Percentiles rank a stretch among this genome's conserved stretches.
phyloP scores from a whole-genome alignment of 1,284 basidiomycete genomes.

The Puccinia triticina region DNA sequence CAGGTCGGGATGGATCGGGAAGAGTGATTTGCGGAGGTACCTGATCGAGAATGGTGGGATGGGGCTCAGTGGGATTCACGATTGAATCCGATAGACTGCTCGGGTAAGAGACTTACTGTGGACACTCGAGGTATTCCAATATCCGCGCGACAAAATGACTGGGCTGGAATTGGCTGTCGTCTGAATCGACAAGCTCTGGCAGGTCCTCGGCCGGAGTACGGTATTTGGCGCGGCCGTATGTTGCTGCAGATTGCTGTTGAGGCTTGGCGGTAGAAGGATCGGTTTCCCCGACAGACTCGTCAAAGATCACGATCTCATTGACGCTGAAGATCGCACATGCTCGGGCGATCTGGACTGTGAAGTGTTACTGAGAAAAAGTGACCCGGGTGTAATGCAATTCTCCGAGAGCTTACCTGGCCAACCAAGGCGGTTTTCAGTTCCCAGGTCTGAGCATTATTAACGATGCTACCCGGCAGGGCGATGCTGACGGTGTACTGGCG shows the following conservation, averaged over 20 bases:
- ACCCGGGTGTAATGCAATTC: not conserved
- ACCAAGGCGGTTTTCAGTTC: slow-evolving; percentile 59
- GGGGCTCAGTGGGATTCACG: not conserved
- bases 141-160: slow-evolving; percentile 57
- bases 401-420: slow-evolving; percentile 53
- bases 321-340: slow-evolving; percentile 60
- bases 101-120: slow-evolving; percentile 54
- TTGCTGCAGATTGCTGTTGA: not conserved
- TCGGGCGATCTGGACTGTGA: slow-evolving; percentile 55
- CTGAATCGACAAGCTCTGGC: slow-evolving; percentile 4
- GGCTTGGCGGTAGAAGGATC: slow-evolving; percentile 11
- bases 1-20: slow-evolving; percentile 59
- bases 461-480: slow-evolving; percentile 59
- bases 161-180: slow-evolving; percentile 53
- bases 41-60: slow-evolving; percentile 22
- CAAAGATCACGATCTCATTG: slow-evolving; percentile 59
- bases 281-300: slow-evolving; percentile 44
- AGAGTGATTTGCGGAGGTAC: slow-evolving; percentile 59
- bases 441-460: slow-evolving; percentile 59
- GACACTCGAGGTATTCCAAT: slow-evolving; percentile 60
- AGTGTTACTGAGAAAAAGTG: not conserved
- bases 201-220: slow-evolving; percentile 37
- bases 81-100: not conserved
- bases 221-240: slow-evolving; percentile 53
- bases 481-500: slow-evolving; percentile 57